Evolutionary conservation across 1,284 basidiomycete species (phyloP).

Genomic region (Athelia psychrophila): DNA sequence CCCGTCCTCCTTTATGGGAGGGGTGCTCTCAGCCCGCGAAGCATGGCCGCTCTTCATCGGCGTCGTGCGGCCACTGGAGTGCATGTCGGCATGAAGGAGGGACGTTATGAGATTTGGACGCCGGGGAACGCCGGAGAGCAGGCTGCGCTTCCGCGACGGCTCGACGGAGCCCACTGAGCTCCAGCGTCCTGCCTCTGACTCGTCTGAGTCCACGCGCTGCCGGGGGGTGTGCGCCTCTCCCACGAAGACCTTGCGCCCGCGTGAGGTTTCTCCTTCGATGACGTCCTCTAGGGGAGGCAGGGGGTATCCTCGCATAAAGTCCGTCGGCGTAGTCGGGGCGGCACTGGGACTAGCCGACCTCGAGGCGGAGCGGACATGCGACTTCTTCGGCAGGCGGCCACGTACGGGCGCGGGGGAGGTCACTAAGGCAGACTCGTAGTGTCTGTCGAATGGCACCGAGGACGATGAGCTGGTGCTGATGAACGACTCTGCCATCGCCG

Average conservation of each 20-base stretch:
- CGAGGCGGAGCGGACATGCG: slow-evolving; percentile 18
- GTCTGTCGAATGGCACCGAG: slow-evolving; percentile 15
- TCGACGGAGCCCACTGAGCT: too few species aligned
- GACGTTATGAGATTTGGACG: too few species aligned
- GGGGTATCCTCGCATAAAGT: not conserved
- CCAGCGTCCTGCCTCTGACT: too few species aligned
- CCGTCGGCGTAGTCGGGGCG: slow-evolving; percentile 33
- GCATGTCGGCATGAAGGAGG: too few species aligned
- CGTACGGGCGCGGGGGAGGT: slow-evolving; percentile 28
- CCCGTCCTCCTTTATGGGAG: too few species aligned
- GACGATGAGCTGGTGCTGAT: slow-evolving; percentile 19
- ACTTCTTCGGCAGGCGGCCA: slow-evolving; percentile 35
- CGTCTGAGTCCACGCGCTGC: too few species aligned
- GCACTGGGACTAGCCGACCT: slow-evolving; percentile 39
- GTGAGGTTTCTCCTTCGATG: not conserved
- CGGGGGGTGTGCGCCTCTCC: too few species aligned
- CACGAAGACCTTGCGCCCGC: not conserved
- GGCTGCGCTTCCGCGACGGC: too few species aligned
- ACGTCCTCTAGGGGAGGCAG: not conserved
- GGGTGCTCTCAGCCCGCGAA: too few species aligned
- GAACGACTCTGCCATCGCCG: slow-evolving; percentile 12
- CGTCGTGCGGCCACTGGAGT: too few species aligned
- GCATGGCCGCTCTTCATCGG: too few species aligned
- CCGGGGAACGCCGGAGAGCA: too few species aligned
- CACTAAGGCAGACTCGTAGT: slow-evolving; percentile 25